Conservation (phyloP, 202 grass and related monocot genomes). For the Carex arenaria region DNA sequence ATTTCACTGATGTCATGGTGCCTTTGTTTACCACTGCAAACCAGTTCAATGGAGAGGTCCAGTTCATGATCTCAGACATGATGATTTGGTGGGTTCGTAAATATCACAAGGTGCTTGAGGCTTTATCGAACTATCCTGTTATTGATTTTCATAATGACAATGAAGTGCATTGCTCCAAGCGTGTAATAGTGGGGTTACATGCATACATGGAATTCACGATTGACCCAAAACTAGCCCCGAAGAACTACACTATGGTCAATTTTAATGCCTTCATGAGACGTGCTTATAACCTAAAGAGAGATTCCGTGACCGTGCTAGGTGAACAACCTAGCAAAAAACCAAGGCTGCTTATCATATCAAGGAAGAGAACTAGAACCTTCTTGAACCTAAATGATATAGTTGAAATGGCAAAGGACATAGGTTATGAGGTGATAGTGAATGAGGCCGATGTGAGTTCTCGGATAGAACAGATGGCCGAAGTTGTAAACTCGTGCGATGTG, state of each 20-base stretch:
- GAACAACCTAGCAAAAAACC: slow-evolving; percentile 61
- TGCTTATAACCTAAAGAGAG: slow-evolving; percentile 45
- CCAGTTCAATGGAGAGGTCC: slow-evolving; percentile 74
- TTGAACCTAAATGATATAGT: slow-evolving; percentile 76
- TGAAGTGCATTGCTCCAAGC: slow-evolving; percentile 82
- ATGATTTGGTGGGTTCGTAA: slow-evolving; percentile 78
- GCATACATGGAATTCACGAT: slow-evolving; percentile 92
- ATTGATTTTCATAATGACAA: slow-evolving; percentile 74
- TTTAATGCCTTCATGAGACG: slow-evolving; percentile 74
- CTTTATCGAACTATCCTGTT: slow-evolving; percentile 68
- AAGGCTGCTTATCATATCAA: slow-evolving; percentile 61
- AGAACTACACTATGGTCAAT: slow-evolving; percentile 66
- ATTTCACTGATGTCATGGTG: slow-evolving; percentile 89
- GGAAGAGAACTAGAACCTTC: slow-evolving; percentile 68
- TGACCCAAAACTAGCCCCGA: slow-evolving; percentile 45
- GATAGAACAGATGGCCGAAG: slow-evolving; percentile 47
- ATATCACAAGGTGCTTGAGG: slow-evolving; percentile 62
- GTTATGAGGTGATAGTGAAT: slow-evolving; percentile 66
- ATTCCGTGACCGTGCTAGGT: slow-evolving; percentile 36
- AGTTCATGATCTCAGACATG: slow-evolving; percentile 72
- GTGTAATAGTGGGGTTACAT: slow-evolving; percentile 57
- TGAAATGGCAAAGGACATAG: slow-evolving; percentile 55
- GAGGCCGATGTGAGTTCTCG: slow-evolving; percentile 79
- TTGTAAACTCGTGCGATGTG: slow-evolving; percentile 83
- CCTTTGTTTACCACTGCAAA: slow-evolving; percentile 79